Conservation (phyloP, 495 filamentous ascomycete species). For the Hyaloscypha hepaticicola region DNA sequence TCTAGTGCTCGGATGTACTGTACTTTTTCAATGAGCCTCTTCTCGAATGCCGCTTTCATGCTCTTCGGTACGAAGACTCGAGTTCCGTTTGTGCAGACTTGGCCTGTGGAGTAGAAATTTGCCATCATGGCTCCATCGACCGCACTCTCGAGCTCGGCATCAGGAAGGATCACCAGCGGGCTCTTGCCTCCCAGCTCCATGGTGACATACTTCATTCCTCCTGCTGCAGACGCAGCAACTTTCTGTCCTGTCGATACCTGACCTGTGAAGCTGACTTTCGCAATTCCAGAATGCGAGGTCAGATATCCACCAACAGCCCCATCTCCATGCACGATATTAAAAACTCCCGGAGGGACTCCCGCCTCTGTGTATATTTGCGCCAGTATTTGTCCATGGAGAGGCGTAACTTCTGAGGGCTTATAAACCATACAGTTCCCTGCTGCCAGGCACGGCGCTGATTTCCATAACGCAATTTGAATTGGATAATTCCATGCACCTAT, state of each 20-base stretch:
- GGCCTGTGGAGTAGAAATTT: conserved; percentile 79
- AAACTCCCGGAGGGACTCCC: conserved; percentile 74
- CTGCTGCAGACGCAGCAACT: conserved; percentile 66
- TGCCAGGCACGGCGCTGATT: conserved; percentile 76
- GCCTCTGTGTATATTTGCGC: conserved; percentile 71
- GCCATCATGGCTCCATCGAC: conserved; percentile 86
- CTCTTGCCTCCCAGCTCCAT: conserved; percentile 86
- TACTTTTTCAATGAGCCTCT: conserved; percentile 64
- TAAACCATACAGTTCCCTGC: conserved; percentile 88
- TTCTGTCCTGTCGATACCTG: conserved; percentile 75
- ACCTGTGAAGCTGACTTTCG: conserved; percentile 83
- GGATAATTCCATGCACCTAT: conserved; percentile 88
- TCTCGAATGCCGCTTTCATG: conserved; percentile 65
- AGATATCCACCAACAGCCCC: conserved; percentile 70
- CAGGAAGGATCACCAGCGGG: conserved; percentile 67
- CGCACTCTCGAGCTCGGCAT: conserved; percentile 68
- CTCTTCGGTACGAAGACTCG: conserved; percentile 67
- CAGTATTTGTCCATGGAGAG: conserved; percentile 66
- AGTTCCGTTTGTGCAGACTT: conserved; percentile 85
- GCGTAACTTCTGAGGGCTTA: conserved; percentile 80
- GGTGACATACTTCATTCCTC: conserved; percentile 81
- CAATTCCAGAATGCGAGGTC: conserved; percentile 63
- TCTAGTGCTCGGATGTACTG: conserved; percentile 64
- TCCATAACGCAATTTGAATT: conserved; percentile 85
- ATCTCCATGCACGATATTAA: conserved; percentile 76